A percentile compares a stretch with the other conserved stretches of the same genome.
These are phyloP conservation scores for Nicotiana rustica DNA, from an alignment of 305 asterid genomes.

Conservation along the genomic window DNA sequence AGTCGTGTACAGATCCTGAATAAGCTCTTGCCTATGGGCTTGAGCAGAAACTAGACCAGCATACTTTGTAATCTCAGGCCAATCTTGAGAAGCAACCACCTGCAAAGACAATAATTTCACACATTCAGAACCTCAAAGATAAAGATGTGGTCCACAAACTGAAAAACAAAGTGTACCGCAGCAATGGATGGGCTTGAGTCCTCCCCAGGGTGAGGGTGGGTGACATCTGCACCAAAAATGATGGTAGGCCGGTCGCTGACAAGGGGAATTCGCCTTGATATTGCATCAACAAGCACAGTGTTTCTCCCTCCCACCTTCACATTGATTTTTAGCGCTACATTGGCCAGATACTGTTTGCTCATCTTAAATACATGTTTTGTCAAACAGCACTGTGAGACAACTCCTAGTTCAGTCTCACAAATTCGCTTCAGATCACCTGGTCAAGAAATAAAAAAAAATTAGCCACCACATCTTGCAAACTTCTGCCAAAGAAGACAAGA, in stretches of 20 bases:
- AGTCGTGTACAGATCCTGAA: slow-evolving; percentile 82
- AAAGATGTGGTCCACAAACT: neutral
- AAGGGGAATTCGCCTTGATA: slow-evolving; percentile 85
- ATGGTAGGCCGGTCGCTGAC: slow-evolving; percentile 96
- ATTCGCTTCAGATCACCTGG: slow-evolving; percentile 90
- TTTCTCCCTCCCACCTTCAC: slow-evolving; percentile 98
- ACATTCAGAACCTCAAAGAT: neutral
- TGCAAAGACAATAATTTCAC: slow-evolving; percentile 37
- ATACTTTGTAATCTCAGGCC: slow-evolving; percentile 95
- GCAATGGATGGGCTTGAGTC: slow-evolving; percentile 99
- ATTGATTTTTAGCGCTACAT: slow-evolving; percentile 87
- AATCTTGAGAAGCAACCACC: slow-evolving; percentile 99
- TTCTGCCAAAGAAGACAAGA: neutral
- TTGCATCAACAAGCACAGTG: slow-evolving; percentile 87
- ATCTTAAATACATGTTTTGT: slow-evolving; percentile 80
- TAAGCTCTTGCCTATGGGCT: slow-evolving; percentile 94
- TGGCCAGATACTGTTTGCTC: slow-evolving; percentile 95
- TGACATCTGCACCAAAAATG: slow-evolving; percentile 98
- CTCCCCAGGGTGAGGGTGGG: slow-evolving; percentile 99
- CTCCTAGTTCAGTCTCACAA: slow-evolving; percentile 95
- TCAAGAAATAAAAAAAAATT: slow-evolving; percentile 16
- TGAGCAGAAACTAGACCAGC: slow-evolving; percentile 97
- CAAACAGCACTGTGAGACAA: slow-evolving; percentile 97
- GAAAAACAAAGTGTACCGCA: slow-evolving; percentile 58
- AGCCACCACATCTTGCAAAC: neutral